Percentiles rank a stretch among this genome's conserved stretches.
Evolutionary conservation across 495 filamentous ascomycete species (phyloP).

Genomic region (Trichoderma reesei): DNA sequence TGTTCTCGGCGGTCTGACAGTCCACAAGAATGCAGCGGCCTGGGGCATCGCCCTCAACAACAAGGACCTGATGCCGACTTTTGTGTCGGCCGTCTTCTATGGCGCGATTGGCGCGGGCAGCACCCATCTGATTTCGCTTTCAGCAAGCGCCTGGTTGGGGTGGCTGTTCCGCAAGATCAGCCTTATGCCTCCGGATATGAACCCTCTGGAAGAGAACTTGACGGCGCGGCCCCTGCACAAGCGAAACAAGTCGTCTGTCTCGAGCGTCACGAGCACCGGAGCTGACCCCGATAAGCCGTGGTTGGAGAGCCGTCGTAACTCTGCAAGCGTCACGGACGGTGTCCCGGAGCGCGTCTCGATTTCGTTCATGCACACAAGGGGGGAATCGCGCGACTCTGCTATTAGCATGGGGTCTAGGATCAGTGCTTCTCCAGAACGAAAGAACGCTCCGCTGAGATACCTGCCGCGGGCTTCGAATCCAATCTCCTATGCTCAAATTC

Average conservation of each 20-base stretch:
- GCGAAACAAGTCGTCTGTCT: conserved; percentile 62
- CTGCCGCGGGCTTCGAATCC: not conserved
- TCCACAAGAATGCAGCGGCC: conserved; percentile 38
- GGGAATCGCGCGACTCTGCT: conserved; percentile 43
- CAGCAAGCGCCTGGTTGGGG: conserved; percentile 59
- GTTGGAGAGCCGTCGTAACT: conserved; percentile 35
- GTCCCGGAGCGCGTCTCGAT: conserved; percentile 50
- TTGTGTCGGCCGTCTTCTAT: conserved; percentile 56
- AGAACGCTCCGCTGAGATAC: not conserved
- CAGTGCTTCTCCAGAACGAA: not conserved
- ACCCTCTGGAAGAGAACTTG: conserved; percentile 76
- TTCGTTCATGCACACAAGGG: conserved; percentile 68
- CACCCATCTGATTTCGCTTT: conserved; percentile 60
- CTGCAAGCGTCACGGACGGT: conserved; percentile 42
- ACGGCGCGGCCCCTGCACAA: conserved; percentile 62
- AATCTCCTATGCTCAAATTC: not conserved
- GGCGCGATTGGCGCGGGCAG: conserved; percentile 48
- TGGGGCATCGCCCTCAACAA: conserved; percentile 55
- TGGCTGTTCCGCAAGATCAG: conserved; percentile 72
- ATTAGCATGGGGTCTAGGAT: not conserved
- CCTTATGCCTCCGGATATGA: conserved; percentile 79
- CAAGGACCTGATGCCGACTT: conserved; percentile 34
- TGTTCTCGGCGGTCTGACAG: conserved; percentile 55
- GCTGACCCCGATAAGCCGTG: conserved; percentile 45
- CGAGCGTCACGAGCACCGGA: conserved; percentile 45